Evolutionary conservation across 208 protist species (phyloP).

Genomic region (Trypanosoma platydactyli): DNA sequence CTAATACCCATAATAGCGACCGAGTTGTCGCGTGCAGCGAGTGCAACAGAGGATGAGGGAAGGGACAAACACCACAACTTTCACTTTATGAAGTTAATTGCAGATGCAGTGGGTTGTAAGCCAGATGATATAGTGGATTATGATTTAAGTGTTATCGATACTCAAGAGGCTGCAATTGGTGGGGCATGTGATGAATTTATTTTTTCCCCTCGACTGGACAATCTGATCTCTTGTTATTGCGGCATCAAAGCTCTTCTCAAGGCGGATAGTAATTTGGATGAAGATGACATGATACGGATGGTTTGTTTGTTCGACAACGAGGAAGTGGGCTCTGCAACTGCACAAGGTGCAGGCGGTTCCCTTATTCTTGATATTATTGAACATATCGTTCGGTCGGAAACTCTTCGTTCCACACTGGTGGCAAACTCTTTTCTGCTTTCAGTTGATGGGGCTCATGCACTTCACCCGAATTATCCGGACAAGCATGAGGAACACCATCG

Average conservation of each 20-base stretch:
- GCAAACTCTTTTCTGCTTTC: slow-evolving; percentile 93
- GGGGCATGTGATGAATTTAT: slow-evolving; percentile 96
- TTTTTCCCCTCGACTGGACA: slow-evolving; percentile 95
- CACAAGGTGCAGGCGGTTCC: slow-evolving; percentile 74
- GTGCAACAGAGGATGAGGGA: too few species aligned
- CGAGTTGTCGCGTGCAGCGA: slow-evolving; percentile 27
- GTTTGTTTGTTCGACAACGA: slow-evolving; percentile 91
- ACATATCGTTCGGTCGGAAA: slow-evolving; percentile 39
- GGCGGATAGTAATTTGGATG: slow-evolving; percentile 31
- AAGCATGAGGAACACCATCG: slow-evolving; percentile 93
- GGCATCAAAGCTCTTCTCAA: slow-evolving; percentile 77
- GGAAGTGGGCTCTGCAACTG: slow-evolving; percentile 82
- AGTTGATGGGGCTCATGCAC: slow-evolving; percentile 96
- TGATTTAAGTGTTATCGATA: slow-evolving; percentile 95
- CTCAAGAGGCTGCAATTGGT: slow-evolving; percentile 87
- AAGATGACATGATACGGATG: slow-evolving; percentile 85
- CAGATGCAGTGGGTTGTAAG: slow-evolving; percentile 51
- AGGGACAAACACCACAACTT: slow-evolving; percentile 51
- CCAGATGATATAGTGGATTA: slow-evolving; percentile 94
- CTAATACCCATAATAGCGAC: slow-evolving; percentile 91
- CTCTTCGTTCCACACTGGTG: slow-evolving; percentile 59
- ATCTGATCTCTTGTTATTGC: slow-evolving; percentile 95
- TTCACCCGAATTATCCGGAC: slow-evolving; percentile 96
- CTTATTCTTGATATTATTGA: slow-evolving; percentile 83
- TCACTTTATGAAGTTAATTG: slow-evolving; percentile 74